These are phyloP conservation scores for Corylus heterophylla DNA, from an alignment of 306 rosid genomes.

Conservation along the genomic window DNA sequence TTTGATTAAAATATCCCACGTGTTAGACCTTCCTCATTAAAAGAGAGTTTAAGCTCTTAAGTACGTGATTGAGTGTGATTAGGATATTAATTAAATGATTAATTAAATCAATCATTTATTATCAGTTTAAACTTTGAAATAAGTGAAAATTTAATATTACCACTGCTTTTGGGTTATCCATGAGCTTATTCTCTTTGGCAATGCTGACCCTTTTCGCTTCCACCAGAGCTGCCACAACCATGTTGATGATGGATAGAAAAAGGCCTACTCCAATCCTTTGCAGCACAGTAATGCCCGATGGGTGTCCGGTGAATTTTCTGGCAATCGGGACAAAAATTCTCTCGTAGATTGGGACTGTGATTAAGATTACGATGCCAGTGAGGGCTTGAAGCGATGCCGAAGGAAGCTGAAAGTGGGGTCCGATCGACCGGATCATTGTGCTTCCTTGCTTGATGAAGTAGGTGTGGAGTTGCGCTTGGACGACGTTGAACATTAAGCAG, in stretches of 20 bases:
- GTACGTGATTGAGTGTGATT: too few relatives aligned
- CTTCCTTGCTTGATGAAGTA: constrained; percentile 67
- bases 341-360: constrained; percentile 55
- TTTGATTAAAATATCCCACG: too few relatives aligned
- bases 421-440: constrained; percentile 52
- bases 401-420: constrained; percentile 53
- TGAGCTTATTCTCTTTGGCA: constrained; percentile 42
- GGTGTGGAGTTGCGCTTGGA: constrained; percentile 62
- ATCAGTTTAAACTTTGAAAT: too few relatives aligned
- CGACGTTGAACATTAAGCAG: constrained; percentile 58
- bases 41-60: too few relatives aligned
- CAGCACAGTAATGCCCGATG: constrained; percentile 59
- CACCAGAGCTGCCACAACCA: constrained; percentile 56
- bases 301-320: constrained; percentile 44
- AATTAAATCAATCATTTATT: too few relatives aligned
- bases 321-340: constrained; percentile 45
- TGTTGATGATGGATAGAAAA: constrained; percentile 55
- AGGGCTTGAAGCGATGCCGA: constrained; percentile 72
- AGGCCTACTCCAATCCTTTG: constrained; percentile 73
- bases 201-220: constrained; percentile 56
- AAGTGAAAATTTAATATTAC: too few relatives aligned
- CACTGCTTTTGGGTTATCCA: constrained; percentile 43
- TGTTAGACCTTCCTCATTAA: too few relatives aligned
- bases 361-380: constrained; percentile 46
- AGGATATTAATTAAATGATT: too few relatives aligned